Conservation (phyloP, 2,329 filamentous ascomycete species). For the Bipolaris oryzae region DNA sequence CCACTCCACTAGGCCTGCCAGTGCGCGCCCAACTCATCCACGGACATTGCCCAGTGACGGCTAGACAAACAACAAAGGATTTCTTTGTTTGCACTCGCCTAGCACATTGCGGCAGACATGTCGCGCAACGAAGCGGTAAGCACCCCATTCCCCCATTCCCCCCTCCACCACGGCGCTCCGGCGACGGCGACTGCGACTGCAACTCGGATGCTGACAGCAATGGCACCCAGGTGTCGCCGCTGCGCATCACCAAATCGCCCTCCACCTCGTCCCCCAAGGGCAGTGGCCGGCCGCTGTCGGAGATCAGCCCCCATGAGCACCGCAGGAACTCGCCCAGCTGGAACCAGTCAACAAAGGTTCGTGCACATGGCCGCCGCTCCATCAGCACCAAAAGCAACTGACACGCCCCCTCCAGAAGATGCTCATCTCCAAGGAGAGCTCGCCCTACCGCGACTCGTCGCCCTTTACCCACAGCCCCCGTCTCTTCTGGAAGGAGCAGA, state of each 20-base stretch:
- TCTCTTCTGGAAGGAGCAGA: conserved; percentile 84
- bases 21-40: conserved; percentile 31
- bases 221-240: conserved; percentile 69
- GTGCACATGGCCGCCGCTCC: conserved; percentile 11
- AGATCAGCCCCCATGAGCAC: conserved; percentile 84
- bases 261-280: conserved; percentile 69
- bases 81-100: conserved; percentile 12
- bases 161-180: background rate
- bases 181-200: background rate
- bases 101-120: conserved; percentile 38
- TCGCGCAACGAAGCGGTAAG: conserved; percentile 51
- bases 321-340: conserved; percentile 92
- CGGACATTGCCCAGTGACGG: conserved; percentile 41
- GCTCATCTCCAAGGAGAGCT: conserved; percentile 73
- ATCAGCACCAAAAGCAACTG: conserved; percentile 23
- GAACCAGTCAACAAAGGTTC: conserved; percentile 75
- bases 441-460: conserved; percentile 79
- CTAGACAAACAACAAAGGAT: background rate
- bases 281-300: conserved; percentile 72
- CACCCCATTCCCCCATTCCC: background rate
- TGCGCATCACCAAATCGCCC: conserved; percentile 77
- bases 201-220: conserved; percentile 14
- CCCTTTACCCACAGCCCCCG: conserved; percentile 77
- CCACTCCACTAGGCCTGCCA: conserved; percentile 10
- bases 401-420: conserved; percentile 63